Percentiles rank a stretch among this genome's conserved stretches.
Conservation (phyloP, 306 rosid species). For the Fragaria iinumae region DNA sequence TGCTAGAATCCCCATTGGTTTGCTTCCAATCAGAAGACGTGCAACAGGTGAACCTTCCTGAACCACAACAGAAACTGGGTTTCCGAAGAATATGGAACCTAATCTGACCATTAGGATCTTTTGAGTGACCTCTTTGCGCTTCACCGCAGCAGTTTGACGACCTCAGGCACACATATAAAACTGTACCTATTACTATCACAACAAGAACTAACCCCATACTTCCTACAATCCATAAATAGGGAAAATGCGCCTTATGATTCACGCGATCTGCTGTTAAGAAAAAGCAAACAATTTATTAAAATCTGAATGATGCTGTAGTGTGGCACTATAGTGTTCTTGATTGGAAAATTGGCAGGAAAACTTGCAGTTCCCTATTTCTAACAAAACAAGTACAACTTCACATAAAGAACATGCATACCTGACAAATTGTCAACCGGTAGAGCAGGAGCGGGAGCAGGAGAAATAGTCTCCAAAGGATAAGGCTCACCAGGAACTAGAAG, state of each 20-base stretch:
- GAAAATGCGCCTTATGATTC: constrained; percentile 61
- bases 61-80: constrained; percentile 85
- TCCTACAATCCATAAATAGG: constrained; percentile 84
- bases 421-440: constrained; percentile 41
- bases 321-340: constrained; percentile 5
- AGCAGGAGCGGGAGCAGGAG: constrained; percentile 60
- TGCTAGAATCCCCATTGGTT: constrained; percentile 55
- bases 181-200: constrained; percentile 52
- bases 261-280: constrained; percentile 48
- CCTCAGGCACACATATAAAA: constrained; percentile 54
- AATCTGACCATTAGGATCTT: constrained; percentile 54
- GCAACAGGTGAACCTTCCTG: constrained; percentile 78
- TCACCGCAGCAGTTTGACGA: constrained; percentile 56
- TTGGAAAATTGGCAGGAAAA: neutral
- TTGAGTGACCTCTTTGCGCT: constrained; percentile 43
- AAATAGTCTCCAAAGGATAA: constrained; percentile 55
- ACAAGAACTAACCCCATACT: constrained; percentile 70
- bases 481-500: constrained; percentile 91
- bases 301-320: constrained; percentile 14
- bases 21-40: constrained; percentile 65
- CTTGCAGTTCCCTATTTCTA: neutral
- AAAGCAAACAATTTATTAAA: neutral
- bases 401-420: constrained; percentile 44
- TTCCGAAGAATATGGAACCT: constrained; percentile 84
- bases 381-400: neutral